Base-by-base conservation (phyloP, 345 rosid species). In the Citrus glauca region DNA sequence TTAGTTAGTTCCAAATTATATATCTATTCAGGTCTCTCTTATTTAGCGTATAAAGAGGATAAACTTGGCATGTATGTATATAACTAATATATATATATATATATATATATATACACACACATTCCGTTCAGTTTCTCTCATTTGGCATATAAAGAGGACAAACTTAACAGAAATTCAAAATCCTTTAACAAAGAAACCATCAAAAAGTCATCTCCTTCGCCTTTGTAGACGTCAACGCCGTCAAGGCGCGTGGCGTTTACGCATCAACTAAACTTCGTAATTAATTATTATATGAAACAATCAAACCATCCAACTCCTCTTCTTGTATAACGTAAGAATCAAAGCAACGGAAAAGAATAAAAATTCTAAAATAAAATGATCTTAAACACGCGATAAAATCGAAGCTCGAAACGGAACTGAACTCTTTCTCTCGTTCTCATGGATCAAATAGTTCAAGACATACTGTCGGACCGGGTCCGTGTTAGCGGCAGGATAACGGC, bases 381-480 rank as follows among this genome's bases (percentile, higher is more conserved):
- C 57, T 1, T 2, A 33, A 9, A 8, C 69, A 19, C 42, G 10
- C 42, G 42, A 65, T 17, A 32, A 65, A 33, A 10, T 11, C 69
- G 45, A 65, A 65, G 24, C 69, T 33, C 4, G 24, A 33, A 32
- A 30, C 55, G 19, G 7, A 64, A 22, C 13, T 38, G 22, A 35
- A 27, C 24, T 11, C 71, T 4, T 5, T 5, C 6, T 32, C 62
- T 55, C 20, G 11, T 27, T 11, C 32, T 59, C 66, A 13, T 2
- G 11, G 33, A 53, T 53, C 57, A 35, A 30, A 65, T 65, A 70
- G 78, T 48, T 65, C 71, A 50, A 37, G 33, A 66, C 24, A 20
- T 66, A 37, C 35, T 87, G 2, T 85, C 94, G 57, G 94, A 89
- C 66, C 81, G 81, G 73, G 96, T 92, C 13, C 56, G 65, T 9